A percentile compares a stretch with the other conserved stretches of the same genome.
phyloP scores from a whole-genome alignment of 2,329 filamentous ascomycete species.

The Penicillium polonicum region DNA sequence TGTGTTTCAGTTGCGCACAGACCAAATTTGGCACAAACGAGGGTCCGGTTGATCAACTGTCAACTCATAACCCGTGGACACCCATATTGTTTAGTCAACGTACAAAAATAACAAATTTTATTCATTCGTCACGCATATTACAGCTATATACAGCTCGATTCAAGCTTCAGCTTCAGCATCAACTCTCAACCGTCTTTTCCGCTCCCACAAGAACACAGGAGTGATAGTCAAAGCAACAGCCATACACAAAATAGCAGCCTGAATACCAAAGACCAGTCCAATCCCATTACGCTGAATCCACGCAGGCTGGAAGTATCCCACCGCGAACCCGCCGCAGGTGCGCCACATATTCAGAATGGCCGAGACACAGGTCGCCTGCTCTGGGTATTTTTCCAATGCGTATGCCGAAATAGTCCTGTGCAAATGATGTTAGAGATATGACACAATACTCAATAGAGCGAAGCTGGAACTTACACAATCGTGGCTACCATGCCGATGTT shows the following conservation, averaged over 20 bases:
- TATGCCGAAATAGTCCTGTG: conserved; percentile 37
- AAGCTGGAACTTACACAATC: conserved; percentile 30
- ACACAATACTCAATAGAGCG: not conserved
- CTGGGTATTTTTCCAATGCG: conserved; percentile 38
- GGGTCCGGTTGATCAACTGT: not conserved
- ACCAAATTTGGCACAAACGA: not conserved
- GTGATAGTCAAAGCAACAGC: conserved; percentile 30
- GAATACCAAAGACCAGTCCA: conserved; percentile 36
- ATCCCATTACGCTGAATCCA: conserved; percentile 36
- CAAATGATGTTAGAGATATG: not conserved
- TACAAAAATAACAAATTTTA: not conserved
- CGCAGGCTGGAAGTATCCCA: conserved; percentile 39
- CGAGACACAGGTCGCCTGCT: conserved; percentile 34
- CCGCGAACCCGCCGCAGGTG: conserved; percentile 40
- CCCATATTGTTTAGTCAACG: not conserved
- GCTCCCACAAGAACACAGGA: conserved; percentile 22
- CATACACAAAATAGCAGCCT: conserved; percentile 32
- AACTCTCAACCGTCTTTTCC: not conserved
- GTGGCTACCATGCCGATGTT: conserved; percentile 38
- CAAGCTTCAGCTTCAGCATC: not conserved
- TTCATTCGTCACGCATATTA: not conserved
- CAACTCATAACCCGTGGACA: not conserved
- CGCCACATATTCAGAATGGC: conserved; percentile 43
- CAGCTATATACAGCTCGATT: not conserved
- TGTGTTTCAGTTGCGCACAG: not conserved